Evolutionary conservation across 148 eudicot genomes (phyloP).

Genomic region (Rhododendron ovatum): DNA sequence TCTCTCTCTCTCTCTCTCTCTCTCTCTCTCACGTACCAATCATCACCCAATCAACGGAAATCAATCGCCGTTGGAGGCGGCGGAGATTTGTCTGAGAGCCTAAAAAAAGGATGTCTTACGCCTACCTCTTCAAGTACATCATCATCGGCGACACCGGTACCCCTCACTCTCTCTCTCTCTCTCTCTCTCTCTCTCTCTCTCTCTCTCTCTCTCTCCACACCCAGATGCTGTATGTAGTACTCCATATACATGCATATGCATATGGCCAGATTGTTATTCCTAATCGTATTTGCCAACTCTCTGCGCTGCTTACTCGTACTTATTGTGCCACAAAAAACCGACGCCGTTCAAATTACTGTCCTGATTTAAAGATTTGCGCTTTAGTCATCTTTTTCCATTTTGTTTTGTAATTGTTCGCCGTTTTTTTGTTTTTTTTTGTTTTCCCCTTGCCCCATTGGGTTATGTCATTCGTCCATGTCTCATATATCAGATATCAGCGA

Average conservation of each 20-base stretch:
- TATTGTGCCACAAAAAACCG: not conserved
- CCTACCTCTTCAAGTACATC: constrained; percentile 84
- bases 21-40: not conserved
- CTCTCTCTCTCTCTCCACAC: not conserved
- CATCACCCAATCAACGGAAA: not conserved
- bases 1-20: not conserved
- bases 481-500: not conserved
- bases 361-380: not conserved
- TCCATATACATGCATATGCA: too few relatives aligned
- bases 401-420: too few relatives aligned
- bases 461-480: not conserved
- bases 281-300: too few relatives aligned
- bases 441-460: too few relatives aligned
- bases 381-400: not conserved
- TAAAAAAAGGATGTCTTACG: constrained; percentile 52
- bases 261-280: too few relatives aligned
- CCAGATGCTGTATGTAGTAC: not conserved
- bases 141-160: constrained; percentile 82
- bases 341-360: not conserved
- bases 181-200: not conserved
- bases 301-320: not conserved
- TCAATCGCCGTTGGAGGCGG: not conserved
- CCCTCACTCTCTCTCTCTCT: not conserved
- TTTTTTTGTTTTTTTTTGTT: too few relatives aligned
- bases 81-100: not conserved